Percentiles rank a stretch among this genome's conserved stretches.
Evolutionary conservation across 2,329 filamentous ascomycete species (phyloP).

Genomic region (Arachnopeziza araneosa): DNA sequence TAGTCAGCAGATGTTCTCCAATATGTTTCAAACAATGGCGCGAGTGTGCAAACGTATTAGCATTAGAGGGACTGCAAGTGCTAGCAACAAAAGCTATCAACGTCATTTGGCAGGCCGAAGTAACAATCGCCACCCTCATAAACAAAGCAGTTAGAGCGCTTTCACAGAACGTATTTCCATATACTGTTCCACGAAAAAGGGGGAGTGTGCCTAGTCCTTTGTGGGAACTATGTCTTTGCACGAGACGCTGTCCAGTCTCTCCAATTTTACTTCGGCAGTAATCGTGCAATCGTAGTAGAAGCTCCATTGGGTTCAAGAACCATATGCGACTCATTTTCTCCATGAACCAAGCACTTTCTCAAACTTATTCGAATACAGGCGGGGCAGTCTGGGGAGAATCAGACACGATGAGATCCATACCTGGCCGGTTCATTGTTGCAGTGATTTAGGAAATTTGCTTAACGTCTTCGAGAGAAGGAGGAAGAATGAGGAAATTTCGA

Average conservation of each 20-base stretch:
- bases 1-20: neutral
- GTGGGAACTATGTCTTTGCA: neutral
- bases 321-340: neutral
- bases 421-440: conserved; percentile 30
- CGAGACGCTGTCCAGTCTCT: neutral
- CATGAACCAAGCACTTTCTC: neutral
- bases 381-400: conserved; percentile 23
- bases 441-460: neutral
- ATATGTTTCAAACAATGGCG: neutral
- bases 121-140: neutral
- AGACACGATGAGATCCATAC: conserved; percentile 25
- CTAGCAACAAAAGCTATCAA: neutral
- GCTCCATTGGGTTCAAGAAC: neutral
- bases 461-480: neutral
- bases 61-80: neutral
- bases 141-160: neutral
- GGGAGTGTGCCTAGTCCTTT: neutral
- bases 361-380: conserved; percentile 9
- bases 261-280: neutral
- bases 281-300: neutral
- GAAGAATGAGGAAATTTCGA: neutral
- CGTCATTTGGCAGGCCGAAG: neutral
- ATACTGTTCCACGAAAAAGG: neutral
- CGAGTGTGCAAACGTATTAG: neutral
- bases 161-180: neutral